A percentile compares a stretch with the other conserved stretches of the same genome.
phyloP scores from a whole-genome alignment of 192 early-diverging fungal species.

The Lobosporangium transversale region DNA sequence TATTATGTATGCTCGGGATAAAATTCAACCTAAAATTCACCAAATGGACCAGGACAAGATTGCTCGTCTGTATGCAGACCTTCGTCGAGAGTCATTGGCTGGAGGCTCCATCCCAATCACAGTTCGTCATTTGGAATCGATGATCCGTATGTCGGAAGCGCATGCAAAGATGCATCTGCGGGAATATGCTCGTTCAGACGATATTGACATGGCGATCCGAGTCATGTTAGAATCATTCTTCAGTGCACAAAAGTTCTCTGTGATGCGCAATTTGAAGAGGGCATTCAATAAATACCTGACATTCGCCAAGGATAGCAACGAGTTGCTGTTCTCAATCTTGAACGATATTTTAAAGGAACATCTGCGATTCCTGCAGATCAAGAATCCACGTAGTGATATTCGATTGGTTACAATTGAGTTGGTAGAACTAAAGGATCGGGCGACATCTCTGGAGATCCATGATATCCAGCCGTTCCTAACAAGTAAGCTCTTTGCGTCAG shows the following conservation, averaged over 20 bases:
- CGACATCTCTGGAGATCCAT: conserved; percentile 68
- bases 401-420: conserved; percentile 67
- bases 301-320: conserved; percentile 78
- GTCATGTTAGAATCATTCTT: conserved; percentile 92
- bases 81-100: conserved; percentile 85
- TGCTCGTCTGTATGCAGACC: conserved; percentile 88
- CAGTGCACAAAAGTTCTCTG: conserved; percentile 91
- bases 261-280: conserved; percentile 83
- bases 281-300: conserved; percentile 87
- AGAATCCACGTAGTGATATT: conserved; percentile 63
- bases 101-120: conserved; percentile 86
- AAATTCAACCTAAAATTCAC: conserved; percentile 79
- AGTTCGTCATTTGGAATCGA: conserved; percentile 88
- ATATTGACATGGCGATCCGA: conserved; percentile 92
- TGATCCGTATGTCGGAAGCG: conserved; percentile 86
- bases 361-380: conserved; percentile 76
- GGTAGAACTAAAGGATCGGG: conserved; percentile 71
- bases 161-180: conserved; percentile 97
- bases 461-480: conserved; percentile 71
- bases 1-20: conserved; percentile 87
- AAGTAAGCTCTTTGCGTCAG: conserved; percentile 59
- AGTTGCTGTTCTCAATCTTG: conserved; percentile 81
- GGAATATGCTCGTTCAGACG: conserved; percentile 88
- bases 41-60: conserved; percentile 92
- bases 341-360: conserved; percentile 80